Base-by-base conservation (phyloP, 1,284 basidiomycete genomes). In the Boletus semigastroideus region DNA sequence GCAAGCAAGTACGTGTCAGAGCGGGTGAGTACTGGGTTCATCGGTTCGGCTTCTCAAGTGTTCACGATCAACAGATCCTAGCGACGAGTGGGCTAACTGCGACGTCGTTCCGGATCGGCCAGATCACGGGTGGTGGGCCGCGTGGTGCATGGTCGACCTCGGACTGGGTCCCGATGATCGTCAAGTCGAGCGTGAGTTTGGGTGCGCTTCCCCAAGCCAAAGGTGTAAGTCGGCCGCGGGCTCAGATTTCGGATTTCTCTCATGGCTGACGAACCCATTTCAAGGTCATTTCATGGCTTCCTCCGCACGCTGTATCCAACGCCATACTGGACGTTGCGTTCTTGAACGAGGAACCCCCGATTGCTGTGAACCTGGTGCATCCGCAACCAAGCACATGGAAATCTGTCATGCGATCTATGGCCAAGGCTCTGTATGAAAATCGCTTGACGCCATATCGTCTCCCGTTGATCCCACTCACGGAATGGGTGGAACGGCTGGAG, bases 1-100 rank as follows among this genome's bases (percentile, higher is more conserved):
- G 49, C 48, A 11, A 54, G 65, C 41, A 67, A 68, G 49, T 66
- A 60, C 36, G 55, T 57, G 17, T 53, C 51, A 12, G 65, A 67
- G 49, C 45, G 60, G 47, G 64, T 70, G 28, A 9, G 63, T 66
- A 11, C 5, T 1, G 10, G n/a, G 4, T 8, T 49, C n/a, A 10
- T n/a, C 28, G 19, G n/a, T 14, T 20, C 4, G 11, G 11, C 5
- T 1, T 31, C 28, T 40, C 12, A 42, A 14, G 4, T 31, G 12
- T 16, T 11, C 37, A 2, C 11, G 13, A 5, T 30, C 22, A 9
- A 36, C 17, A 62, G 66, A 45, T 63, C 27, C 39, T 67, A 5
- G 51, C 46, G 3, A 49, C 42, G 34, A 66, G 60, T 14, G 53
- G 58, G 13, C 40, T 66, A 7, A 40, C 51, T 3, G 57, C 56